These are phyloP conservation scores for Nemophila menziesii DNA, from an alignment of 257 asterid species.

Conservation along the genomic window DNA sequence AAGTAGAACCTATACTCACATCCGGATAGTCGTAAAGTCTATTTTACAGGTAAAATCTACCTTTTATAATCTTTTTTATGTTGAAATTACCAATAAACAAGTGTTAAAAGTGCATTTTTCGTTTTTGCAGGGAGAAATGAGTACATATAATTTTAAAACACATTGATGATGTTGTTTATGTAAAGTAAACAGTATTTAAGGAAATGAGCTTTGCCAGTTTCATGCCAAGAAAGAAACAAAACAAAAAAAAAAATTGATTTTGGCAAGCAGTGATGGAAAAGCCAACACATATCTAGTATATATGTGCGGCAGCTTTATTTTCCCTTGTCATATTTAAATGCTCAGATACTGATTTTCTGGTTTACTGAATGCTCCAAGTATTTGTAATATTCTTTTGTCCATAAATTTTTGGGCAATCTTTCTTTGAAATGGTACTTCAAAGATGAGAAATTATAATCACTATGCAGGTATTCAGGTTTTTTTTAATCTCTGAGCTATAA, in stretches of 20 bases:
- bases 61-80: background rate
- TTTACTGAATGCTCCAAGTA: background rate
- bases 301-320: background rate
- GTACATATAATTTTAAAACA: constrained; percentile 3
- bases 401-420: too few species aligned
- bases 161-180: background rate
- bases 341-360: background rate
- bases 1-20: constrained; percentile 55
- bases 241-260: background rate
- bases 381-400: background rate
- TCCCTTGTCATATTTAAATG: background rate
- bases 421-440: too few species aligned
- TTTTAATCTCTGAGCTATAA: background rate
- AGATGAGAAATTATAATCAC: background rate
- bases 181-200: background rate
- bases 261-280: background rate
- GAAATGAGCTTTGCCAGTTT: background rate
- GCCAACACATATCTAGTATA: background rate
- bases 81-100: background rate
- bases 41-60: constrained; percentile 30
- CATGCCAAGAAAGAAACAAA: background rate
- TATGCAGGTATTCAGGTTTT: background rate
- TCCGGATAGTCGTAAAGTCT: constrained; percentile 20
- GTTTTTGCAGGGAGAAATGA: constrained; percentile 22
- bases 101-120: background rate